Conservation (phyloP, 805 yeast genomes). For the Komagataella populi region DNA sequence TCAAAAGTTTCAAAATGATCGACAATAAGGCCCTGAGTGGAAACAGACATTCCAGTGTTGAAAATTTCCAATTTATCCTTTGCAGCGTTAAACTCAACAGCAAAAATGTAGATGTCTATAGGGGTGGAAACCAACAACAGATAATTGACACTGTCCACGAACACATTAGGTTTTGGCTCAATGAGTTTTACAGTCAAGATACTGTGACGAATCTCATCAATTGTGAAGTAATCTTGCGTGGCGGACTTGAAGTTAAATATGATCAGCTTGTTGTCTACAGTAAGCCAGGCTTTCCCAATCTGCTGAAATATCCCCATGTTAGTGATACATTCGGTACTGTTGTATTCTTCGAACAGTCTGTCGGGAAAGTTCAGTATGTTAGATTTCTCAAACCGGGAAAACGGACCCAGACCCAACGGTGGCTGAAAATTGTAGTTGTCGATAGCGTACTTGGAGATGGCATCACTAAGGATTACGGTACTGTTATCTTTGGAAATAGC, state of each 20-base stretch:
- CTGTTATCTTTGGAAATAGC: constrained; percentile 44
- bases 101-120: constrained; percentile 62
- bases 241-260: constrained; percentile 57
- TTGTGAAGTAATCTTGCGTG: constrained; percentile 55
- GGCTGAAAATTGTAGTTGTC: constrained; percentile 52
- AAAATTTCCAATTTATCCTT: constrained; percentile 48
- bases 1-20: constrained; percentile 46
- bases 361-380: constrained; percentile 68
- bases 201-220: constrained; percentile 71
- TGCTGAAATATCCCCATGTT: constrained; percentile 79
- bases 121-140: constrained; percentile 71
- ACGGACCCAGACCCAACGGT: constrained; percentile 30
- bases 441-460: constrained; percentile 43
- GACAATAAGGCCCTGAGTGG: constrained; percentile 67
- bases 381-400: constrained; percentile 67
- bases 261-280: constrained; percentile 65
- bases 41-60: constrained; percentile 72
- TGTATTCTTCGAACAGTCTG: constrained; percentile 59
- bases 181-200: constrained; percentile 66
- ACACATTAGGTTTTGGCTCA: constrained; percentile 71
- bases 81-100: constrained; percentile 39
- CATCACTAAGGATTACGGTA: constrained; percentile 42
- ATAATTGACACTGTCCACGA: constrained; percentile 64
- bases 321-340: constrained; percentile 49
- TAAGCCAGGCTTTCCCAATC: constrained; percentile 74